Evolutionary conservation across 2,329 filamentous ascomycete genomes (phyloP).

Genomic region (Colletotrichum higginsianum): DNA sequence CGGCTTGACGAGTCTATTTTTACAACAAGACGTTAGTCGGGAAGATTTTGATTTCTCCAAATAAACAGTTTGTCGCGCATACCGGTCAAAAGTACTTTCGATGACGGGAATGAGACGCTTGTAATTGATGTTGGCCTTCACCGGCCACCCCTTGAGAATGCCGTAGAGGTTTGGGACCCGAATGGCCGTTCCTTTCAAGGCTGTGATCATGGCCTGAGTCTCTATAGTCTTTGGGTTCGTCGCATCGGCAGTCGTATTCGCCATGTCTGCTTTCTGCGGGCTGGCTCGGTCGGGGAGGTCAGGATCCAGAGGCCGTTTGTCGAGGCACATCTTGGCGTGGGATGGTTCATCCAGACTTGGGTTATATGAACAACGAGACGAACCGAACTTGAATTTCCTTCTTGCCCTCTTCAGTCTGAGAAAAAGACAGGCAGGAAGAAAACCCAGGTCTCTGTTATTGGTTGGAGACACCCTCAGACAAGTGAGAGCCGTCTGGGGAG

Average conservation of each 20-base stretch:
- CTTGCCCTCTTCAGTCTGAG: background rate
- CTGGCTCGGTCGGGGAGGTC: background rate
- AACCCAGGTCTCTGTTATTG: too few relatives aligned
- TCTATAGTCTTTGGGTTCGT: constrained; percentile 1
- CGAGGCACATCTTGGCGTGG: background rate
- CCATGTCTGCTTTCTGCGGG: background rate
- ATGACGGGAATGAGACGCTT: constrained; percentile 43
- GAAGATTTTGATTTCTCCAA: accelerated
- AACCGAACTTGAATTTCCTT: too few relatives aligned
- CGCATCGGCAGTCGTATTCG: background rate
- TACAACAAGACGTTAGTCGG: background rate
- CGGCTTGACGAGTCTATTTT: constrained; percentile 15
- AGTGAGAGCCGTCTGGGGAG: background rate
- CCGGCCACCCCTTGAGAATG: constrained; percentile 48
- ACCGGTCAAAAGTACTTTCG: constrained; percentile 37
- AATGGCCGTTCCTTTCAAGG: constrained; percentile 49
- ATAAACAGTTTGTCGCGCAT: background rate
- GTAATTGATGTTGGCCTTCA: constrained; percentile 46
- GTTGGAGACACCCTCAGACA: too few relatives aligned
- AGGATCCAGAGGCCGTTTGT: background rate
- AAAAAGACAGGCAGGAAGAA: too few relatives aligned
- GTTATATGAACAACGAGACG: background rate
- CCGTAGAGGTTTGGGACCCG: constrained; percentile 47
- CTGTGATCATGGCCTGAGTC: constrained; percentile 39
- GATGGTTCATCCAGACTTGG: background rate